Evolutionary conservation across 306 rosid species (phyloP), one percentile per base, ranked within the genome.

Genomic region (Rosa multiflora): DNA sequence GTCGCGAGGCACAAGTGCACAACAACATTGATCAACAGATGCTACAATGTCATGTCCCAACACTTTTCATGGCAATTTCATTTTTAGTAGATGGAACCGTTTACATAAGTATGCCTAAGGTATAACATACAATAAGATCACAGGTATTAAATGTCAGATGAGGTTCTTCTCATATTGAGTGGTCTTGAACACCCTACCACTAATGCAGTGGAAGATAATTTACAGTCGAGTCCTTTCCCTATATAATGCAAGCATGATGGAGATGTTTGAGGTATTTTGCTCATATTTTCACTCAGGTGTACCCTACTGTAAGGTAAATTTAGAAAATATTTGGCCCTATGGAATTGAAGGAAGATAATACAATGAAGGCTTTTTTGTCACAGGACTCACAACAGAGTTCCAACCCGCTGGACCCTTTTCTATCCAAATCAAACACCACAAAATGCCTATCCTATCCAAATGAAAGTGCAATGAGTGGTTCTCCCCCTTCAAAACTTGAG

Each of bases 381-480:
- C 32, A 29, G 2, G 32, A 29, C 32, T 29, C 32, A 29, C 72
- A 76, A 39, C 18, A 66, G 74, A 64, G 64, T 69, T 52, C 75
- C 79, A 70, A 71, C 64, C 58, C 14, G 68, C 58, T n/a, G 68
- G 66, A 48, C 35, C 75, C 46, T 70, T 67, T 67, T 53, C 84
- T 73, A 87, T 84, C 89, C 76, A 73, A 78, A 44, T 79, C 85
- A 87, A 82, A 86, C 81, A 83, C 88, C 87, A 78, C 85, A 52
- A 81, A 86, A 82, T 82, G 78, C 84, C 83, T 87, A 89, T 92
- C 94, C 80, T 74, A 92, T 92, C 97, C 71, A 67, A 5, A 86
- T 78, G 80, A 66, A 81, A 67, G 75, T 43, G 46, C 51, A 92
- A 77, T 13, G 88, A 81, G 87, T 88, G 96, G 94, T 82, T 75